phyloP scores from a whole-genome alignment of 2,329 filamentous ascomycete species.

The Nemania sp. region DNA sequence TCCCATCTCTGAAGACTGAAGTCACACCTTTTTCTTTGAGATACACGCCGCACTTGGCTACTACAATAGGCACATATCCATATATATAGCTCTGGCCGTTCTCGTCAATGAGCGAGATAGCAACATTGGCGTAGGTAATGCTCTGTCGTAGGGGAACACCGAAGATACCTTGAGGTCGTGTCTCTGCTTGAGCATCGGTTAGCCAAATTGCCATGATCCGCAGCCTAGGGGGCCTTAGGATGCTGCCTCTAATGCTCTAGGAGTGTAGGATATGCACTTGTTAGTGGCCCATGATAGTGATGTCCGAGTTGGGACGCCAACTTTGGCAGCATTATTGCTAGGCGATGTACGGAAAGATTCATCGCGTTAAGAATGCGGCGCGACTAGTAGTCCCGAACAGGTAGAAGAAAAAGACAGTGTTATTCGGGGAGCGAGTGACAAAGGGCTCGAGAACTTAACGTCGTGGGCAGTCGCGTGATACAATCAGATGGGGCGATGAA shows the following conservation, averaged over 20 bases:
- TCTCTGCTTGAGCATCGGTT: slow-evolving; percentile 53
- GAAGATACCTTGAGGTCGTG: slow-evolving; percentile 81
- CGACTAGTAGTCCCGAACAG: background rate
- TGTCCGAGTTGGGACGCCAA: slow-evolving; percentile 4
- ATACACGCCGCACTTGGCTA: slow-evolving; percentile 97
- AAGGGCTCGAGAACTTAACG: slow-evolving; percentile 6
- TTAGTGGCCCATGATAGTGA: background rate
- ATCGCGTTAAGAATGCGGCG: slow-evolving; percentile 14
- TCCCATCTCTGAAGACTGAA: slow-evolving; percentile 18
- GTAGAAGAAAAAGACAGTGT: background rate
- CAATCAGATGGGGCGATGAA: background rate
- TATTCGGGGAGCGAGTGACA: background rate
- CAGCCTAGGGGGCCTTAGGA: slow-evolving; percentile 4
- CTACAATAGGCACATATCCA: slow-evolving; percentile 97
- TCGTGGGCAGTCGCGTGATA: background rate
- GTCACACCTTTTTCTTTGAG: slow-evolving; percentile 93
- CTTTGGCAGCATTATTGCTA: background rate
- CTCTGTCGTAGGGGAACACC: slow-evolving; percentile 92
- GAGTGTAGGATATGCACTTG: background rate
- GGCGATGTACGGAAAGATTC: background rate
- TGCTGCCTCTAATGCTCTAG: slow-evolving; percentile 33
- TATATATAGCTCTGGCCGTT: slow-evolving; percentile 97
- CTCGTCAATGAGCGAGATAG: slow-evolving; percentile 94
- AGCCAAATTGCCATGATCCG: slow-evolving; percentile 38
- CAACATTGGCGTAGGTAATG: slow-evolving; percentile 97